Conservation (phyloP, 1,139 yeast species). For the Sugiyamaella japonica region DNA sequence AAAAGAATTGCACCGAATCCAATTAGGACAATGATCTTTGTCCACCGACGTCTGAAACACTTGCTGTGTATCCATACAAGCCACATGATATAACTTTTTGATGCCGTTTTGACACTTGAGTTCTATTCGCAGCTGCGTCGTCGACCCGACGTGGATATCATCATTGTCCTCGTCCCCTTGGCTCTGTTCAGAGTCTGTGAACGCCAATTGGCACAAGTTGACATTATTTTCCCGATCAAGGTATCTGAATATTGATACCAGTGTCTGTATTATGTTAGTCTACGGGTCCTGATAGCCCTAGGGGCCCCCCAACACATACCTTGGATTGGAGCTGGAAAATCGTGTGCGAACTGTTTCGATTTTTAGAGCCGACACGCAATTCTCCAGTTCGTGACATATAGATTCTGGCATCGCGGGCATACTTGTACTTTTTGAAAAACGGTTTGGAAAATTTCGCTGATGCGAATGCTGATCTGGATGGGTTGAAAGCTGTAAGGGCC, state of each 20-base stretch:
- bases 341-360: slow-evolving; percentile 15
- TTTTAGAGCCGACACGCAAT: neutral
- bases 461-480: slow-evolving; percentile 26
- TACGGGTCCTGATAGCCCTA: too few species aligned
- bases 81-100: slow-evolving; percentile 31
- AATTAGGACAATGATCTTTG: slow-evolving; percentile 25
- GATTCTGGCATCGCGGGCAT: neutral
- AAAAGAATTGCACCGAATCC: slow-evolving; percentile 31
- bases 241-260: slow-evolving; percentile 27
- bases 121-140: slow-evolving; percentile 24
- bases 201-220: slow-evolving; percentile 20
- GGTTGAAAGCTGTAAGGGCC: slow-evolving; percentile 24
- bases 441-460: slow-evolving; percentile 18
- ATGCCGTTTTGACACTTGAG: slow-evolving; percentile 29
- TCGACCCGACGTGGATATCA: slow-evolving; percentile 6
- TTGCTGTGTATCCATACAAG: slow-evolving; percentile 33
- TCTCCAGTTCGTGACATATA: neutral
- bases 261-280: slow-evolving; percentile 8
- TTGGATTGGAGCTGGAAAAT: slow-evolving; percentile 29
- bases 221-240: slow-evolving; percentile 28
- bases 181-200: slow-evolving; percentile 15
- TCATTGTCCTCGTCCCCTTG: slow-evolving; percentile 13
- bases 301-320: slow-evolving; percentile 6
- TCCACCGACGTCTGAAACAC: slow-evolving; percentile 29
- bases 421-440: slow-evolving; percentile 24